Conservation (phyloP, 2,329 filamentous ascomycete species). For the Trichoderma harzianum region DNA sequence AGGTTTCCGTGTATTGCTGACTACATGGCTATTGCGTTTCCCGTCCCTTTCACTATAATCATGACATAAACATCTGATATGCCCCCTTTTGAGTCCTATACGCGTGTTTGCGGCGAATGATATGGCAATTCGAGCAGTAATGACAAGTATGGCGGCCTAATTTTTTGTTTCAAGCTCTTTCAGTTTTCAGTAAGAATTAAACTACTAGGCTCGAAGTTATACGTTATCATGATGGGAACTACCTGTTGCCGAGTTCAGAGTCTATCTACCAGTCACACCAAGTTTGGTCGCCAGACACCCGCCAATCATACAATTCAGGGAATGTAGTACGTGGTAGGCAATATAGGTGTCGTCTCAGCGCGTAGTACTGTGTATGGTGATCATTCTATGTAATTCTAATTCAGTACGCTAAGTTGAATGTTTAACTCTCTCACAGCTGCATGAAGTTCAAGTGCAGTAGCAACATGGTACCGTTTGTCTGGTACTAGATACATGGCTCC, state of each 20-base stretch:
- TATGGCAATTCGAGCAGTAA: neutral
- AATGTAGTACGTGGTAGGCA: neutral
- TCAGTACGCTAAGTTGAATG: neutral
- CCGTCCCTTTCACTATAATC: neutral
- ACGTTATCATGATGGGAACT: neutral
- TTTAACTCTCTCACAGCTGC: neutral
- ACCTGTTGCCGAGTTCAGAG: neutral
- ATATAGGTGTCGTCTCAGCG: rapidly evolving
- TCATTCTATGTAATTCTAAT: neutral
- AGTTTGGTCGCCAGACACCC: neutral
- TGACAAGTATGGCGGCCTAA: neutral
- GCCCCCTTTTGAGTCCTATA: neutral
- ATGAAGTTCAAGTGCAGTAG: neutral
- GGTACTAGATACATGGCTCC: rapidly evolving
- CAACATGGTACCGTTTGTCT: neutral
- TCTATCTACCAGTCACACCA: neutral
- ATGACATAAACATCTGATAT: neutral
- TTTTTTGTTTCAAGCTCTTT: neutral
- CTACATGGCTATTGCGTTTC: rapidly evolving
- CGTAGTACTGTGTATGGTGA: neutral
- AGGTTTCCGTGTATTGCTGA: neutral
- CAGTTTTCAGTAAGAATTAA: too few relatives aligned
- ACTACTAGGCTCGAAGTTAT: rapidly evolving
- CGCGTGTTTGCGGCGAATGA: neutral
- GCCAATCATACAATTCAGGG: neutral